A percentile compares a stretch with the other conserved stretches of the same genome.
These are phyloP conservation scores for Kwoniella newhampshirensis DNA, from an alignment of 768 basidiomycete genomes.

Conservation along the genomic window DNA sequence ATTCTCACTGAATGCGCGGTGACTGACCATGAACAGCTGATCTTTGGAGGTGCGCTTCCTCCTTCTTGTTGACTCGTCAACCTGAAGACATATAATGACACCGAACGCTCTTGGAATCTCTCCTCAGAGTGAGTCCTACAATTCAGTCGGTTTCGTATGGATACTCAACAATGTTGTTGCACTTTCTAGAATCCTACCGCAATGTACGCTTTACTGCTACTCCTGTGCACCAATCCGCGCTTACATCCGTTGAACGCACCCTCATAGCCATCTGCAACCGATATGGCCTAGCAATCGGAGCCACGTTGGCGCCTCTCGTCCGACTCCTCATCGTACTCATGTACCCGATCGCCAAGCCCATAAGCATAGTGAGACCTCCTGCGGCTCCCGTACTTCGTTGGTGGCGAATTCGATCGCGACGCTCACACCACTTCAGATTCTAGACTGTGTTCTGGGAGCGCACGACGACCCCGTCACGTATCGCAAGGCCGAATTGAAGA, in stretches of 20 bases:
- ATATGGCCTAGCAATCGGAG: slow-evolving; percentile 48
- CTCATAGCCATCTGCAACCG: slow-evolving; percentile 36
- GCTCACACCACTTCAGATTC: slow-evolving; percentile 19
- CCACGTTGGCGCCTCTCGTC: slow-evolving; percentile 42
- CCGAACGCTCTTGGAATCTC: no score
- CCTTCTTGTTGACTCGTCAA: no score
- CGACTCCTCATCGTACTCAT: slow-evolving; percentile 31
- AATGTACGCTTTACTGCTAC: slow-evolving; percentile 30
- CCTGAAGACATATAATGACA: no score
- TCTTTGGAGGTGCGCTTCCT: slow-evolving; percentile 24
- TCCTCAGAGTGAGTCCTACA: neutral
- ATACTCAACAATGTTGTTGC: slow-evolving; percentile 1
- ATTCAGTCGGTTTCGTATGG: neutral
- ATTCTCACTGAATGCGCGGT: neutral
- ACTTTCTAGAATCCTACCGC: slow-evolving; percentile 37
- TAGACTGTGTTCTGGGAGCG: slow-evolving; percentile 41
- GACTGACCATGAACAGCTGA: slow-evolving; percentile 17
- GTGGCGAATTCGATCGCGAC: no score
- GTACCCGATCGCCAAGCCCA: slow-evolving; percentile 49
- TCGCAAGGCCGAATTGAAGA: slow-evolving; percentile 50
- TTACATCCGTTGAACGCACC: neutral
- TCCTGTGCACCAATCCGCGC: neutral
- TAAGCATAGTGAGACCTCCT: slow-evolving; percentile 33
- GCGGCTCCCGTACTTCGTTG: neutral
- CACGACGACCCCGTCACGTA: slow-evolving; percentile 42